A percentile compares a stretch with the other conserved stretches of the same genome.
These are phyloP conservation scores for Talaromyces proteolyticus DNA, from an alignment of 495 filamentous ascomycete genomes.

Conservation along the genomic window DNA sequence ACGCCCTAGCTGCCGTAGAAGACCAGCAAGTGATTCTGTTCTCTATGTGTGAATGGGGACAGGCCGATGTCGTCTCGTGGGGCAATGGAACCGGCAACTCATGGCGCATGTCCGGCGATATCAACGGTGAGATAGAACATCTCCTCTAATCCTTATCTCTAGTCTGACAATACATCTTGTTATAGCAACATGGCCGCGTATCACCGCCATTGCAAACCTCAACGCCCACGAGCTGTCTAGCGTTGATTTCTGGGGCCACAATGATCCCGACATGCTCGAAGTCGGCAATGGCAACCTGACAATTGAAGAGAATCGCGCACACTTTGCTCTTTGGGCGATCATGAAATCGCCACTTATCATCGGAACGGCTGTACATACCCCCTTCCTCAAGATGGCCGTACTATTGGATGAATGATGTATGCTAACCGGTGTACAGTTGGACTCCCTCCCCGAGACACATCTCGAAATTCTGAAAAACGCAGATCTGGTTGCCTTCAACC, in stretches of 20 bases:
- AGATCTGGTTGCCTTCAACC: conserved; percentile 54
- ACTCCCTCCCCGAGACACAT: conserved; percentile 31
- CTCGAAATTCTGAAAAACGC: conserved; percentile 53
- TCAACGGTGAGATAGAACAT: conserved; percentile 26
- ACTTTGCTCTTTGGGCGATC: conserved; percentile 50
- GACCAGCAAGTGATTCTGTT: conserved; percentile 54
- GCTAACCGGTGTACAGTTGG: conserved; percentile 28
- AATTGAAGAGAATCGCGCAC: conserved; percentile 37
- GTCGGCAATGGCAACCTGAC: conserved; percentile 57
- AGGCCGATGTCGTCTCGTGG: conserved; percentile 46
- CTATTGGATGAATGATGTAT: neutral
- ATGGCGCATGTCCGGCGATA: conserved; percentile 54
- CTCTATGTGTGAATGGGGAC: conserved; percentile 62
- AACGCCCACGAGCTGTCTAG: conserved; percentile 41
- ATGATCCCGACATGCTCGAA: conserved; percentile 66
- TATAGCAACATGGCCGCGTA: conserved; percentile 33
- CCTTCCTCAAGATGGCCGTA: conserved; percentile 1
- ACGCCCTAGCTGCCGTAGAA: conserved; percentile 44
- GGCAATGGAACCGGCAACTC: conserved; percentile 42
- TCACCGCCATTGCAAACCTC: conserved; percentile 34
- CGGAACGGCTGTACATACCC: conserved; percentile 38
- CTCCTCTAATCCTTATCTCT: conserved; percentile 5
- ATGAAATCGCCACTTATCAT: conserved; percentile 56
- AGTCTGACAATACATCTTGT: conserved; percentile 3
- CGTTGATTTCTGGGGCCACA: conserved; percentile 47